These are phyloP conservation scores for Candida adriatica DNA, from an alignment of 805 yeast genomes.

Conservation along the genomic window DNA sequence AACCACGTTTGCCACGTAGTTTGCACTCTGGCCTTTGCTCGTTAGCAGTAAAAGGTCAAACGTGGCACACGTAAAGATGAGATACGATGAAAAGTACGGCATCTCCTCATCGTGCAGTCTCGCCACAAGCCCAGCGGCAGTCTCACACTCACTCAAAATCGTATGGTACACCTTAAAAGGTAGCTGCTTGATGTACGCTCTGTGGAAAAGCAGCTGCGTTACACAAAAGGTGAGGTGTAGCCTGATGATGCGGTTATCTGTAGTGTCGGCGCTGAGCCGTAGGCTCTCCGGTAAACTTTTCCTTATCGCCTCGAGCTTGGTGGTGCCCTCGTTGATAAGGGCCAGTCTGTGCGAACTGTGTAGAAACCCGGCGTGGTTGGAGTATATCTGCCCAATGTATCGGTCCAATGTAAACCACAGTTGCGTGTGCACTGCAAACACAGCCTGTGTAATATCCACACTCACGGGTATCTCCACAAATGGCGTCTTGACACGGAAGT, in stretches of 20 bases:
- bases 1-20: neutral
- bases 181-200: conserved; percentile 26
- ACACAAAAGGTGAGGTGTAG: conserved; percentile 26
- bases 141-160: neutral
- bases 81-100: conserved; percentile 28
- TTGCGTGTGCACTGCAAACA: conserved; percentile 21
- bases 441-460: conserved; percentile 5
- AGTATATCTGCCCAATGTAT: conserved; percentile 27
- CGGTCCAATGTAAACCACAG: conserved; percentile 29
- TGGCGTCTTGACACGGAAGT: conserved; percentile 26
- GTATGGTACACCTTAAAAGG: conserved; percentile 22
- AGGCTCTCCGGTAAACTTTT: neutral
- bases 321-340: conserved; percentile 25
- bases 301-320: conserved; percentile 12
- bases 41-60: conserved; percentile 27
- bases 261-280: conserved; percentile 6
- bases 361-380: conserved; percentile 27
- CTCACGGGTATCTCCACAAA: conserved; percentile 12
- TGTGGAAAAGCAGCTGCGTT: conserved; percentile 22
- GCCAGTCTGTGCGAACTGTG: conserved; percentile 28
- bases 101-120: conserved; percentile 5
- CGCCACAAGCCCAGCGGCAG: neutral
- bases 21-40: conserved; percentile 15
- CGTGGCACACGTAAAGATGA: conserved; percentile 27
- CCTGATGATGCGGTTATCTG: conserved; percentile 21